Evolutionary conservation across 148 eudicot species (phyloP).

Genomic region (Drosera capensis): DNA sequence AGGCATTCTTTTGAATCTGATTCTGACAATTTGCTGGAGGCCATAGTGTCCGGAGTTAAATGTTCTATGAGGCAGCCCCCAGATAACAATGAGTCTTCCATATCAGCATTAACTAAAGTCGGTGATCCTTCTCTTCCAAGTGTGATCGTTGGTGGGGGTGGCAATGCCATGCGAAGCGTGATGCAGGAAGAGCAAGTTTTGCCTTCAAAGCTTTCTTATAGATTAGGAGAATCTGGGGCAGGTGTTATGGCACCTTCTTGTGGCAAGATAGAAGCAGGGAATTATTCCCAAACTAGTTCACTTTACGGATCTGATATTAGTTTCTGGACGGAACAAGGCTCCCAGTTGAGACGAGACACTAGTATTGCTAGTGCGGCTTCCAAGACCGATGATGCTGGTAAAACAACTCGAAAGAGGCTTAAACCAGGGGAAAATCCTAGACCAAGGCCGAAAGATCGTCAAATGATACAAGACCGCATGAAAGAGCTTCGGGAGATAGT

Average conservation of each 20-base stretch:
- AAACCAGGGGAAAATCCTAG: slow-evolving; percentile 89
- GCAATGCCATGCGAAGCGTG: slow-evolving; percentile 19
- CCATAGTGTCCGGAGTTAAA: slow-evolving; percentile 52
- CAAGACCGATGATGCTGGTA: slow-evolving; percentile 46
- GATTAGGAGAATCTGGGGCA: slow-evolving; percentile 24
- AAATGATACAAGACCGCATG: slow-evolving; percentile 98
- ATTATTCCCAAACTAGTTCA: slow-evolving; percentile 33
- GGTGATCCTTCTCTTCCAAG: slow-evolving; percentile 34
- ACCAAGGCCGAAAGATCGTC: slow-evolving; percentile 98
- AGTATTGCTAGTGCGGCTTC: slow-evolving; percentile 56
- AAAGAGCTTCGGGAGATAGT: slow-evolving; percentile 90
- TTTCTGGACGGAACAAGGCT: slow-evolving; percentile 70
- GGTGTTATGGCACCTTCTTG: slow-evolving; percentile 21
- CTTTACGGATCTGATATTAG: slow-evolving; percentile 61
- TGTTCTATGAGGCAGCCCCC: slow-evolving; percentile 31
- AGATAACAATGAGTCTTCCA: slow-evolving; percentile 51
- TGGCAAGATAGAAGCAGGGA: slow-evolving; percentile 36
- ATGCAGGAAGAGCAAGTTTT: slow-evolving; percentile 30
- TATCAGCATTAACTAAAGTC: slow-evolving; percentile 33
- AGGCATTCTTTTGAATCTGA: slow-evolving; percentile 28
- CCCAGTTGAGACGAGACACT: slow-evolving; percentile 18
- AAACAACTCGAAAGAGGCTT: slow-evolving; percentile 65
- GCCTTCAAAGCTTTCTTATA: slow-evolving; percentile 28
- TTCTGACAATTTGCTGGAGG: slow-evolving; percentile 71
- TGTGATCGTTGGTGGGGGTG: slow-evolving; percentile 20